These are phyloP conservation scores for Colletotrichum sp. DNA, from an alignment of 2,329 filamentous ascomycete genomes.

Conservation along the genomic window DNA sequence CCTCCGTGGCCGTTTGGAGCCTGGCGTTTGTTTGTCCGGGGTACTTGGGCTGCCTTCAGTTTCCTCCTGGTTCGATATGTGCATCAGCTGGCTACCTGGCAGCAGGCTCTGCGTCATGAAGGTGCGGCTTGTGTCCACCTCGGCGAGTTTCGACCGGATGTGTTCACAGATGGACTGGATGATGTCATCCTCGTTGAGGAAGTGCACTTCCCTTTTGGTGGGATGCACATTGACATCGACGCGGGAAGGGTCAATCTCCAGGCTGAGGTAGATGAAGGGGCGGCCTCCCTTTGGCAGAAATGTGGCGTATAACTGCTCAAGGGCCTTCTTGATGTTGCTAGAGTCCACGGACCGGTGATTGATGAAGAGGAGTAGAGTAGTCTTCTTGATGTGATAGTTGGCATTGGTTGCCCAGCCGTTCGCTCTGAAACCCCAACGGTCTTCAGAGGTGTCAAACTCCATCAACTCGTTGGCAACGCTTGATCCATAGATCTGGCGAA, in stretches of 20 bases:
- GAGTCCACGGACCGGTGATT: conserved; percentile 96
- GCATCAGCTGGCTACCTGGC: conserved; percentile 60
- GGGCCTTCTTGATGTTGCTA: conserved; percentile 81
- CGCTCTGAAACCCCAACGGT: conserved; percentile 83
- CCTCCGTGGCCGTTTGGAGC: conserved; percentile 43
- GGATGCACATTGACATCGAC: conserved; percentile 98
- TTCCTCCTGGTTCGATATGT: conserved; percentile 25
- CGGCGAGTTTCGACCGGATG: conserved; percentile 78
- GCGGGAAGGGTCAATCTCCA: conserved; percentile 89
- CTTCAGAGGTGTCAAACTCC: conserved; percentile 73
- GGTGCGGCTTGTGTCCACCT: conserved; percentile 90
- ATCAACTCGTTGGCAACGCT: conserved; percentile 88
- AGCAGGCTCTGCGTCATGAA: conserved; percentile 94
- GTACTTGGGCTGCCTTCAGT: conserved; percentile 29
- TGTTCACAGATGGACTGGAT: conserved; percentile 83
- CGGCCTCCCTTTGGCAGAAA: conserved; percentile 95
- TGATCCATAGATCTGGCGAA: conserved; percentile 88
- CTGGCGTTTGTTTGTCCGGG: conserved; percentile 35
- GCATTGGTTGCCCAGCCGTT: conserved; percentile 87
- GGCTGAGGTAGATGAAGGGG: conserved; percentile 89
- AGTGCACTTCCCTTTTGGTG: conserved; percentile 96
- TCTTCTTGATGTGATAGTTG: conserved; percentile 93
- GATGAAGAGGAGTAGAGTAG: conserved; percentile 88
- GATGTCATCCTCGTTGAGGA: conserved; percentile 97
- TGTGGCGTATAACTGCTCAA: conserved; percentile 87